phyloP scores from a whole-genome alignment of 2,329 filamentous ascomycete species.

The Botrytis tulipae region DNA sequence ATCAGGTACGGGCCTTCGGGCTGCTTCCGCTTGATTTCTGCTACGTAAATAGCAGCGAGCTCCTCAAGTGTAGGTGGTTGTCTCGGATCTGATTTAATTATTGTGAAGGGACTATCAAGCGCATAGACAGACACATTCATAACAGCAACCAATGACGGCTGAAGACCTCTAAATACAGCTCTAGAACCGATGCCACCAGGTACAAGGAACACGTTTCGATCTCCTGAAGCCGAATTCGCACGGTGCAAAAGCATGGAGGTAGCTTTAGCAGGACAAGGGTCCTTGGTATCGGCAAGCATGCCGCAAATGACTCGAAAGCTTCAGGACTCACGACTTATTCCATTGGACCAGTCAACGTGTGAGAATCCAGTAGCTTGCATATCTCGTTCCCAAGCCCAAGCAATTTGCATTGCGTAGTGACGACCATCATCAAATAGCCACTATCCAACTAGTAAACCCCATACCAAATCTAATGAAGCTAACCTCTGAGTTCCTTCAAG shows the following conservation, averaged over 20 bases:
- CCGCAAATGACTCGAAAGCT: constrained; percentile 14
- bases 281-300: neutral
- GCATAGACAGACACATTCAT: constrained; percentile 51
- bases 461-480: constrained; percentile 33
- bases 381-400: constrained; percentile 22
- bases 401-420: constrained; percentile 26
- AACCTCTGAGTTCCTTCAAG: constrained; percentile 30
- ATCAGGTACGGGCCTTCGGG: constrained; percentile 65
- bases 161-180: neutral
- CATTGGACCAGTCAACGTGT: constrained; percentile 25
- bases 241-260: neutral
- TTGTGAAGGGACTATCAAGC: constrained; percentile 72
- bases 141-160: neutral
- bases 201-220: neutral
- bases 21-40: constrained; percentile 69
- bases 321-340: constrained; percentile 24
- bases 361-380: constrained; percentile 23
- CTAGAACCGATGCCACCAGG: neutral
- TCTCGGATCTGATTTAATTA: constrained; percentile 59
- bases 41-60: constrained; percentile 61
- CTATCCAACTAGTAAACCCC: constrained; percentile 36
- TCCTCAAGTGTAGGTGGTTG: constrained; percentile 60
- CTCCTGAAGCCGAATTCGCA: neutral
- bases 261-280: neutral
- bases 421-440: constrained; percentile 35